Base-by-base conservation (phyloP, 2,329 filamentous ascomycete genomes). In the Gaeumannomyces tritici region DNA sequence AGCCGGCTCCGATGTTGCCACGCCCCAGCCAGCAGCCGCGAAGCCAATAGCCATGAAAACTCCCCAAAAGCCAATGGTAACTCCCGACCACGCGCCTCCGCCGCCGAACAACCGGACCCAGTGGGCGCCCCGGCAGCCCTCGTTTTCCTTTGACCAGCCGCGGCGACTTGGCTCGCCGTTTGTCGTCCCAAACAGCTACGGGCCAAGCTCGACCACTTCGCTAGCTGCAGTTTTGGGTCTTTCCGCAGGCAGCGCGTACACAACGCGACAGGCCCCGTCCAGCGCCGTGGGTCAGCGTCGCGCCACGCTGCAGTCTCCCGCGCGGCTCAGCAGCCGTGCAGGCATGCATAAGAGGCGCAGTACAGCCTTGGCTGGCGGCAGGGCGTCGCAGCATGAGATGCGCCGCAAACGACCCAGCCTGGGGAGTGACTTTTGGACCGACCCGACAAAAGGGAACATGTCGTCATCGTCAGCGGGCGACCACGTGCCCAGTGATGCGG, bases 181-280 rank as follows among this genome's bases (percentile, higher is more conserved):
- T 64, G 73, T 76, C 26, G 78, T n/a, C 24, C 27, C 83, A 35
- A 80, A 77, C 64, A 87, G 83, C 66, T 87, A 87, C 66, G 85
- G 85, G 0, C 85, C 84, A 1, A 86, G 82, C 71, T 84, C 83
- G 15, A 85, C 84, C 4, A 76, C 73, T 24, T 76, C 78, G 0
- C 71, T 84, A 8, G 74, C 74, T 4, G 76, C 75, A 9, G 74
- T 73, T 55, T 70, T 78, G 18, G 73, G 70, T 11, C 63, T 76
- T 35, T 71, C 72, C 13, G 71, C 21, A 21, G 8, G 42, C 21
- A 51, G 42, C n/a, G 21, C 21, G 21, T n/a, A 51, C 21, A n/a
- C 42, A 56, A 62, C 73, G 3, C 74, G 76, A 33, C 80, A 81
- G 64, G 18, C n/a, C 42, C 77, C 77, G 18, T 77, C 79, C 64